phyloP scores from a whole-genome alignment of 495 filamentous ascomycete genomes.

The Talaromyces adpressus region DNA sequence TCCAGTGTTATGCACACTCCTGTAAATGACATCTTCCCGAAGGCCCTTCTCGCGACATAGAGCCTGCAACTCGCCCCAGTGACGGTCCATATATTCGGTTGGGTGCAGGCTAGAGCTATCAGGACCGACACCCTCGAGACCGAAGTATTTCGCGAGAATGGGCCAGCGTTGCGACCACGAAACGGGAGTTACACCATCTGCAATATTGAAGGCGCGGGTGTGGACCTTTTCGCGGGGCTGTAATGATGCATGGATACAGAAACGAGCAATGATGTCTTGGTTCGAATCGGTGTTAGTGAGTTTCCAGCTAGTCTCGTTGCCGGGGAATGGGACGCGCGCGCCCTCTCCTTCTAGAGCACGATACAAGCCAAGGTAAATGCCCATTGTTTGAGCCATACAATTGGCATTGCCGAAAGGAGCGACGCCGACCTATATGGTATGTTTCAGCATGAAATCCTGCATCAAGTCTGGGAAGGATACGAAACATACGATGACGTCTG shows the following conservation, averaged over 20 bases:
- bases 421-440: constrained; percentile 14
- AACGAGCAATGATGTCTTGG: constrained; percentile 17
- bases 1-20: constrained; percentile 11
- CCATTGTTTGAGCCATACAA: constrained; percentile 22
- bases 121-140: constrained; percentile 18
- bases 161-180: constrained; percentile 21
- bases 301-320: constrained; percentile 11
- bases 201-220: constrained; percentile 19
- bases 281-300: constrained; percentile 14
- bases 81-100: background rate
- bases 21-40: constrained; percentile 9
- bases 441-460: background rate
- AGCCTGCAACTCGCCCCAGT: constrained; percentile 6
- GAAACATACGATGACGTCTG: constrained; percentile 17
- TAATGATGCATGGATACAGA: constrained; percentile 16
- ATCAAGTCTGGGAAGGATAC: background rate
- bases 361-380: constrained; percentile 23
- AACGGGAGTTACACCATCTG: constrained; percentile 15
- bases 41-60: constrained; percentile 8
- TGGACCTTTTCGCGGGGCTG: constrained; percentile 11
- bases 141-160: constrained; percentile 17
- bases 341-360: constrained; percentile 15
- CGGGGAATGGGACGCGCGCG: constrained; percentile 17
- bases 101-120: background rate
- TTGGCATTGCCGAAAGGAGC: constrained; percentile 20